Base-by-base conservation (phyloP, 1,139 yeast genomes). In the Geotrichum bryndzae region DNA sequence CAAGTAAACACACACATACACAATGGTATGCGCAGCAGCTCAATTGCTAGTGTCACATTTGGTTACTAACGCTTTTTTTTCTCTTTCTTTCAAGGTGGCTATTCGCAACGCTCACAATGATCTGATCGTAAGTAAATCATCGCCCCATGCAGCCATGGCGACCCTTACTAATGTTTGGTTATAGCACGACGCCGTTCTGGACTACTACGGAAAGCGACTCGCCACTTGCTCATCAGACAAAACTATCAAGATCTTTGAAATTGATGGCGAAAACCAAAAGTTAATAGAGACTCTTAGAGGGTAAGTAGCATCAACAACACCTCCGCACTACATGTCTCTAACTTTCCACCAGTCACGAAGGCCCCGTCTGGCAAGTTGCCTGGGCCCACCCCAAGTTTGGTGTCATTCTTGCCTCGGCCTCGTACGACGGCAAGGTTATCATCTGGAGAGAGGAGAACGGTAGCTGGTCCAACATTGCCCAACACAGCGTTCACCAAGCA, bases 381-480 rank as follows among this genome's bases (percentile, higher is more conserved):
- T 94, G 99, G 99, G 98, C 99, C 1, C 99, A 95, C 74, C 99
- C 99, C 53, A 94, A 94, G 75, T 94, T 94, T 72, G 99, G 99
- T 48, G 88, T 91, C 6, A 90, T 94, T 67, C 80, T 94, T 67
- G 99, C 99, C 0, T 88, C 96, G 35, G 91, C 96, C 68, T 90
- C 97, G 0, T 95, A 90, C 72, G 99, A 94, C 72, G 99, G 99
- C 61, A 88, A 87, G 71, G 98, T 90, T 10, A 78, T 92, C 66
- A 86, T 95, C 70, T 94, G 99, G 99, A 88, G 91, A 72, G 97
- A 94, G 74, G 97, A 90, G 70, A 86, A 87, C 61, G 92, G 89
- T 60, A 85, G 82, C 69, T 95, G 99, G 99, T 80, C 88, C 41
- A 87, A 86, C 69, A 89, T 94, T 69, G 90, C 96, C 18, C 92